Evolutionary conservation across 2,329 filamentous ascomycete genomes (phyloP).

Genomic region (Graphilbum sp.): DNA sequence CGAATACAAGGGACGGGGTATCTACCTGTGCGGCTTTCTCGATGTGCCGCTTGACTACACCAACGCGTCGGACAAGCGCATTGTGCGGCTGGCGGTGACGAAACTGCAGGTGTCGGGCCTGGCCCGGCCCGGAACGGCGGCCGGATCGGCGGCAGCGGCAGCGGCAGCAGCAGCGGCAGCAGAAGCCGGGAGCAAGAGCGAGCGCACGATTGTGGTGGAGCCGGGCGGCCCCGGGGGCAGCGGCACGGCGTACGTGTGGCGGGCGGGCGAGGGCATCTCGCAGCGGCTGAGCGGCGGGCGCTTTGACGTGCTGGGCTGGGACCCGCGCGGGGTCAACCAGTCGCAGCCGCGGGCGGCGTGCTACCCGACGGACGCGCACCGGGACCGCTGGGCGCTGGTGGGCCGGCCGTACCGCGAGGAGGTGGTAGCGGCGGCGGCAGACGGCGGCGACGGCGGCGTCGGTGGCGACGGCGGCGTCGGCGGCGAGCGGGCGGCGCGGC

Average conservation of each 20-base stretch:
- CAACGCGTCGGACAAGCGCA: constrained; percentile 25
- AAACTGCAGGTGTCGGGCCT: constrained; percentile 32
- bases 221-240: constrained; percentile 32
- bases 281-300: constrained; percentile 24
- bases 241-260: constrained; percentile 25
- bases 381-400: constrained; percentile 29
- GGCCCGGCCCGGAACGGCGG: constrained; percentile 8
- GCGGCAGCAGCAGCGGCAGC: constrained; percentile 6
- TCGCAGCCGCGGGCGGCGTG: constrained; percentile 28
- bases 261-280: constrained; percentile 19
- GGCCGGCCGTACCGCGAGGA: constrained; percentile 22
- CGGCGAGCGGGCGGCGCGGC: constrained; percentile 9
- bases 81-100: constrained; percentile 29
- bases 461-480: too few relatives aligned
- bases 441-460: too few relatives aligned
- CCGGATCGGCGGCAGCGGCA: background rate
- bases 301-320: constrained; percentile 35
- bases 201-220: constrained; percentile 31
- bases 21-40: constrained; percentile 31
- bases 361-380: constrained; percentile 26
- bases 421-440: constrained; percentile 10
- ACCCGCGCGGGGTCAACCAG: constrained; percentile 34
- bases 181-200: constrained; percentile 20
- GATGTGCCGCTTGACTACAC: constrained; percentile 32
- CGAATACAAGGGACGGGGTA: constrained; percentile 21